Evolutionary conservation across 305 asterid species (phyloP).

Genomic region (Solanum aculeatissimum): DNA sequence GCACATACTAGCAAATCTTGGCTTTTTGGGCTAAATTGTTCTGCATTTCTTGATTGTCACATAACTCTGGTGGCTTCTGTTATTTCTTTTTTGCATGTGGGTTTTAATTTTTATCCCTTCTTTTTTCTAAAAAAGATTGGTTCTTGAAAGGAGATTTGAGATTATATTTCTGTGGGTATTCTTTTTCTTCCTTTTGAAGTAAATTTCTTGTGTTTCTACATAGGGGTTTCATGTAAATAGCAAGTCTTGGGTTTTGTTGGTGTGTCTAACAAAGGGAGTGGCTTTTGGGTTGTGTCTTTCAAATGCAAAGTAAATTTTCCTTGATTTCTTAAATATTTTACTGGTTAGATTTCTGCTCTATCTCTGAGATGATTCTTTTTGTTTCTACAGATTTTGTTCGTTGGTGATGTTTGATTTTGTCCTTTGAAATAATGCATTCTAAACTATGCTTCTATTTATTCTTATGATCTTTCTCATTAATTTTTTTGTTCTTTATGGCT

Average conservation of each 20-base stretch:
- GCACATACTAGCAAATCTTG: conserved; percentile 25
- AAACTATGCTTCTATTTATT: conserved; percentile 4
- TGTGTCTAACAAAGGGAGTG: conserved; percentile 42
- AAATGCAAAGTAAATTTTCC: neutral
- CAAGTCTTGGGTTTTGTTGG: conserved; percentile 32
- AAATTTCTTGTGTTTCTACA: conserved; percentile 1
- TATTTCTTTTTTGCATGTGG: conserved; percentile 15
- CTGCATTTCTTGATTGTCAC: conserved; percentile 2
- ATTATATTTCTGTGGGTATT: neutral
- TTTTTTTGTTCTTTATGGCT: conserved; percentile 10
- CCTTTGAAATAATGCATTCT: neutral
- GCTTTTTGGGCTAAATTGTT: conserved; percentile 20
- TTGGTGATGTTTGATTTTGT: conserved; percentile 21
- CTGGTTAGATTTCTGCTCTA: conserved; percentile 9
- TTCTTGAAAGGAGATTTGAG: neutral
- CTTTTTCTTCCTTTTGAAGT: neutral
- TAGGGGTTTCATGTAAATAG: neutral
- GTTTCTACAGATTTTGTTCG: conserved; percentile 34
- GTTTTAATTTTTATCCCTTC: neutral
- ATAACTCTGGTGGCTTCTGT: neutral
- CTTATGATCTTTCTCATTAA: conserved; percentile 14
- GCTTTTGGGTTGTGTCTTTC: conserved; percentile 57
- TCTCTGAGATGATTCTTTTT: conserved; percentile 20
- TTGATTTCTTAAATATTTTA: neutral
- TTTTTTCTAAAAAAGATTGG: neutral